A percentile compares a stretch with the other conserved stretches of the same genome.
phyloP scores from a whole-genome alignment of 2,329 filamentous ascomycete genomes.

The Botrytis sinoallii region DNA sequence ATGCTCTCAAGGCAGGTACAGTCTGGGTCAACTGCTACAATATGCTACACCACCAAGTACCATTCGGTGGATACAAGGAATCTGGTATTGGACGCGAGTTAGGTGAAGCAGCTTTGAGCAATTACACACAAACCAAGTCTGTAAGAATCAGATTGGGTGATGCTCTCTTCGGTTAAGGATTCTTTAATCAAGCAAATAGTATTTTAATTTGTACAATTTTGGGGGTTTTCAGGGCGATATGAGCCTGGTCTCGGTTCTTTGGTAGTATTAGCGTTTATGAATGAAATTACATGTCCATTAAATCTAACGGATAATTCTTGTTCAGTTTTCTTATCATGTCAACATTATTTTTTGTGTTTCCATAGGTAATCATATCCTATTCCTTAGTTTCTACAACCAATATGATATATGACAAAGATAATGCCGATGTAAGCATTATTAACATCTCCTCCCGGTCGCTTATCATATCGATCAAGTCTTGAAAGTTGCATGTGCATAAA shows the following conservation, averaged over 20 bases:
- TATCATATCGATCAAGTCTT: not conserved
- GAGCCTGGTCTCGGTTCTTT: not conserved
- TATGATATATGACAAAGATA: not conserved
- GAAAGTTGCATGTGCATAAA: not conserved
- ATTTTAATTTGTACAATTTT: slow-evolving; percentile 6
- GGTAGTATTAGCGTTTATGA: slow-evolving; percentile 11
- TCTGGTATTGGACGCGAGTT: slow-evolving; percentile 75
- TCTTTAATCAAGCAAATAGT: not conserved
- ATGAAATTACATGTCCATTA: not conserved
- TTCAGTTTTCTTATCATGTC: not conserved
- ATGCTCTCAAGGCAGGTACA: slow-evolving; percentile 57
- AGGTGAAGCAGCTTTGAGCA: slow-evolving; percentile 62
- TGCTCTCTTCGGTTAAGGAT: slow-evolving; percentile 40
- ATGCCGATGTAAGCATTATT: not conserved
- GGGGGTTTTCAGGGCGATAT: not conserved
- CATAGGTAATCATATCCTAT: not conserved
- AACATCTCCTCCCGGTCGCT: not conserved
- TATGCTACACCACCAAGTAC: slow-evolving; percentile 62
- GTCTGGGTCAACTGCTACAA: slow-evolving; percentile 54
- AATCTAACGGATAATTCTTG: not conserved
- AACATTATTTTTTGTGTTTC: not conserved
- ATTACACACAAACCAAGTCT: slow-evolving; percentile 68
- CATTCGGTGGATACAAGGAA: slow-evolving; percentile 76
- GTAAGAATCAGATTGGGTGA: slow-evolving; percentile 55
- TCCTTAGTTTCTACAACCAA: not conserved